These are phyloP conservation scores for Chrysoporthe deuterocubensis DNA, from an alignment of 2,329 filamentous ascomycete genomes.

Conservation along the genomic window DNA sequence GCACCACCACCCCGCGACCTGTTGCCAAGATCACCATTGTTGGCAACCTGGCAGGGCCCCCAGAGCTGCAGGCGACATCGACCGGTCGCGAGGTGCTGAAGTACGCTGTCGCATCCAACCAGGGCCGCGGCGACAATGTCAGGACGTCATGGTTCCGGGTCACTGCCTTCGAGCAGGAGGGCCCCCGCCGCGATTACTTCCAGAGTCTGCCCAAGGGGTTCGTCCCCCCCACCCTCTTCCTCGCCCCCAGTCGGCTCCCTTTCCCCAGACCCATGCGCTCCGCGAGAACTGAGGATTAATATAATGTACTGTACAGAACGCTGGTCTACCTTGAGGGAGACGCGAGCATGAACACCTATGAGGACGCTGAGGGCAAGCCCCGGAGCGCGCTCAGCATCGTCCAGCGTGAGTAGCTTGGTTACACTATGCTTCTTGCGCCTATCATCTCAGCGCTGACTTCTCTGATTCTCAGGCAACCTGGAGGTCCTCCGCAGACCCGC, in stretches of 20 bases:
- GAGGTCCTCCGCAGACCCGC: constrained; percentile 48
- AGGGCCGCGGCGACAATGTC: constrained; percentile 69
- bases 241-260: no score
- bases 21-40: constrained; percentile 84
- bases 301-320: constrained; percentile 56
- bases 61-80: constrained; percentile 73
- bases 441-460: constrained; percentile 17
- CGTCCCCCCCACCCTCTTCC: constrained; percentile 42
- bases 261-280: no score
- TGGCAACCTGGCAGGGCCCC: constrained; percentile 79
- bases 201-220: constrained; percentile 83
- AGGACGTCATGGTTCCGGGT: constrained; percentile 87
- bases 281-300: neutral
- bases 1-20: constrained; percentile 65
- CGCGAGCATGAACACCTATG: constrained; percentile 68
- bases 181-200: constrained; percentile 71
- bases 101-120: constrained; percentile 75
- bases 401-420: constrained; percentile 69
- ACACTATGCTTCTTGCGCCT: neutral
- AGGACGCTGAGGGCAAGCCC: constrained; percentile 72
- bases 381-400: constrained; percentile 68
- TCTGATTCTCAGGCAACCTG: constrained; percentile 45
- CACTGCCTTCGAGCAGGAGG: constrained; percentile 71
- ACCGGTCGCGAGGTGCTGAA: constrained; percentile 75
- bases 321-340: constrained; percentile 86